Conservation (phyloP, 202 grass and related monocot species). For the Alloteropsis angusta region DNA sequence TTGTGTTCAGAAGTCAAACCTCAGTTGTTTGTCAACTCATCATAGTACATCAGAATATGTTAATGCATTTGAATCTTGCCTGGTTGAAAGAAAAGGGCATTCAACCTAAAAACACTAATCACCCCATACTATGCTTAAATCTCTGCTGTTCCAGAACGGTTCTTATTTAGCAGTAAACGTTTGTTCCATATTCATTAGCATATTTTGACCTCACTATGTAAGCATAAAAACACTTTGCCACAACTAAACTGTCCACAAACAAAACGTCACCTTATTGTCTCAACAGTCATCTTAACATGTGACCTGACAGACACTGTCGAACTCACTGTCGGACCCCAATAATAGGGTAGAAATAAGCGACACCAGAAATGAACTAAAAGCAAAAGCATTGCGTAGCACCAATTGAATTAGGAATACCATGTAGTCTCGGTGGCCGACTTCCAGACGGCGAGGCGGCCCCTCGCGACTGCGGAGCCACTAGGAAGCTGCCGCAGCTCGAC, state of each 20-base stretch:
- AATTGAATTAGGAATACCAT: conserved; percentile 33
- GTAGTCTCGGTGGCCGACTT: conserved; percentile 71
- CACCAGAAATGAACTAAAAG: neutral
- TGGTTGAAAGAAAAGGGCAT: neutral
- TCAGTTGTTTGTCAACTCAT: neutral
- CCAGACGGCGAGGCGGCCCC: conserved; percentile 65
- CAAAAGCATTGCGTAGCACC: neutral
- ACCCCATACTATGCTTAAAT: neutral
- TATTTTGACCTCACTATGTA: neutral
- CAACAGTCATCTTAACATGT: neutral
- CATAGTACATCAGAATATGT: neutral
- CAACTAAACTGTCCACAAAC: neutral
- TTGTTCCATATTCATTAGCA: neutral
- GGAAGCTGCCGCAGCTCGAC: conserved; percentile 65
- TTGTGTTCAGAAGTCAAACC: neutral
- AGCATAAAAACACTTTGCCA: neutral
- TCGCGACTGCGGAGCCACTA: conserved; percentile 60
- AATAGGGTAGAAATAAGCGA: neutral
- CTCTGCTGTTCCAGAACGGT: neutral
- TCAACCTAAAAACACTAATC: neutral
- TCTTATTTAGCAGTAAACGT: neutral
- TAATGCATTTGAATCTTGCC: neutral
- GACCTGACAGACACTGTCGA: neutral
- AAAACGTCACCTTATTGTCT: neutral
- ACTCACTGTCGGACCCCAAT: neutral